A percentile compares a stretch with the other conserved stretches of the same genome.
Evolutionary conservation across 73 alveolate species (phyloP).

Genomic region (Stentor roeselii): DNA sequence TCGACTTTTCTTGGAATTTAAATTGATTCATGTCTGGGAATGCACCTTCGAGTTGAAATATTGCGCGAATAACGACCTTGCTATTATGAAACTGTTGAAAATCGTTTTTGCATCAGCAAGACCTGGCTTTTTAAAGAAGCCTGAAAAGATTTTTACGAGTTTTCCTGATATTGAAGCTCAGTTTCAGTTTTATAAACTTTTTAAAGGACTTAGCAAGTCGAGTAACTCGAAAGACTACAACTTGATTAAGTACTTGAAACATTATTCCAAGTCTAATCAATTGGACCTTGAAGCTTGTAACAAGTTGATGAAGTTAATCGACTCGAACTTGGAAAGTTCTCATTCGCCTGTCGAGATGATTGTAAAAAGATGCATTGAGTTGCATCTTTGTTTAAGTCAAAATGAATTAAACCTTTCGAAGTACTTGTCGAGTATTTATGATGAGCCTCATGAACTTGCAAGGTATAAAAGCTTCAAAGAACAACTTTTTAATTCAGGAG

Average conservation of each 20-base stretch:
- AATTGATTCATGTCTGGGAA: background rate
- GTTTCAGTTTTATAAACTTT: background rate
- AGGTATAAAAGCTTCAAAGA: too few relatives aligned
- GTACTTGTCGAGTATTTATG: too few relatives aligned
- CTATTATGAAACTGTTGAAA: background rate
- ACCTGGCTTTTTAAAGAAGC: too few relatives aligned
- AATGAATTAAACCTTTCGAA: too few relatives aligned
- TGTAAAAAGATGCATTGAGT: too few relatives aligned
- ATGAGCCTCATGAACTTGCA: too few relatives aligned
- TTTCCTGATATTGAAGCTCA: background rate
- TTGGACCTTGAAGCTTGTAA: background rate
- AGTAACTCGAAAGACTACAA: background rate
- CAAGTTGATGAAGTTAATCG: background rate
- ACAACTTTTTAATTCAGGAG: too few relatives aligned
- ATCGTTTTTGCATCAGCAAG: background rate
- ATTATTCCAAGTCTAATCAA: background rate
- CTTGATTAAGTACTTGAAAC: background rate
- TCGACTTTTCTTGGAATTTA: background rate
- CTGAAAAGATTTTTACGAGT: background rate
- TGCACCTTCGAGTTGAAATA: background rate
- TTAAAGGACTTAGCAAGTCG: background rate
- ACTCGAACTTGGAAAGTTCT: background rate
- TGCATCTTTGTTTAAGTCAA: too few relatives aligned
- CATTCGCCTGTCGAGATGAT: background rate
- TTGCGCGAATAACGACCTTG: background rate